Conservation (phyloP, 441 rosid species). For the Iberis amara region DNA sequence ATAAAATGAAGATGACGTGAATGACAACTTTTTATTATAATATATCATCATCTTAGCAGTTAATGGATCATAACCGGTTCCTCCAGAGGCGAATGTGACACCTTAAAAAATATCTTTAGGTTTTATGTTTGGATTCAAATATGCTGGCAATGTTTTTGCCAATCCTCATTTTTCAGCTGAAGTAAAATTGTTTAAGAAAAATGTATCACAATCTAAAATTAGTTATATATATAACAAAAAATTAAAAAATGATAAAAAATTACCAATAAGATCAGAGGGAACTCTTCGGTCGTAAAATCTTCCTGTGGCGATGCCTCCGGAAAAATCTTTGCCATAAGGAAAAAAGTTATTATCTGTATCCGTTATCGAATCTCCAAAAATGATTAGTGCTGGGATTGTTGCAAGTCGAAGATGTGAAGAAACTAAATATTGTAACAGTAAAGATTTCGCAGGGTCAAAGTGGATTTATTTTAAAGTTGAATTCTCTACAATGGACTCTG, state of each 20-base stretch:
- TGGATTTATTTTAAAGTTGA: too few relatives aligned
- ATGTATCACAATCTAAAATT: too few relatives aligned
- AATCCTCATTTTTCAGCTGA: conserved; percentile 44
- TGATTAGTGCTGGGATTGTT: conserved; percentile 21
- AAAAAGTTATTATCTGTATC: conserved; percentile 41
- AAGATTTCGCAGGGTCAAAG: too few relatives aligned
- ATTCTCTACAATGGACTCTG: too few relatives aligned
- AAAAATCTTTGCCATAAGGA: conserved; percentile 43
- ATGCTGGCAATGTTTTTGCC: conserved; percentile 44
- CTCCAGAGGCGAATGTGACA: conserved; percentile 48
- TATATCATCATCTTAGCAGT: conserved; percentile 36
- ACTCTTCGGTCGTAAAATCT: conserved; percentile 43
- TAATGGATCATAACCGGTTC: conserved; percentile 42
- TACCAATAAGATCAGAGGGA: conserved; percentile 47
- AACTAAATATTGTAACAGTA: too few relatives aligned
- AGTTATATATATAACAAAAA: too few relatives aligned
- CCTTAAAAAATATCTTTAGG: conserved; percentile 42
- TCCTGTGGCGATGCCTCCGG: conserved; percentile 38
- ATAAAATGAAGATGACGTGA: too few relatives aligned
- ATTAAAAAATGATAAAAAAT: too few relatives aligned
- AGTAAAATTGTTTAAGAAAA: not conserved
- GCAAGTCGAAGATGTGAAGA: too few relatives aligned
- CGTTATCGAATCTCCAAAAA: conserved; percentile 42
- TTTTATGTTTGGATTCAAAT: conserved; percentile 29
- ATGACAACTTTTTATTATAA: too few relatives aligned